Evolutionary conservation across 345 rosid species (phyloP), one percentile per base, ranked within the genome.

Genomic region (Citrus trifoliata): DNA sequence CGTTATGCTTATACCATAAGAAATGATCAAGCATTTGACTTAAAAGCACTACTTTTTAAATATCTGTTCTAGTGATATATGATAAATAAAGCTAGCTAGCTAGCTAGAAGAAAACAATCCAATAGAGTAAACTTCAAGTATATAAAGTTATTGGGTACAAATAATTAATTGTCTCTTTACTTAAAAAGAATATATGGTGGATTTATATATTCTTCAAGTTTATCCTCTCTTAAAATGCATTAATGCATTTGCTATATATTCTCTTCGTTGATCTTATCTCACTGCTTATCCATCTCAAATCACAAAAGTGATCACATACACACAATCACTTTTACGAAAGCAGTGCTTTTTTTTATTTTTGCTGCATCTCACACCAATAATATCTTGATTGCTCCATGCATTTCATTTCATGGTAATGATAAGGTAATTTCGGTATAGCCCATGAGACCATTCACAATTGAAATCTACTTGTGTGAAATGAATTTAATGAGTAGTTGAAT

Each of bases 391-490:
- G 46, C 40, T 30, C 28, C 70, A 21, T 42, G 78, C 78, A 10
- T 42, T 42, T 35, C 40, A 37, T 73, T 19, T 62, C 76, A 42
- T 30, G 18, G 19, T 60, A 75, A 63, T 63, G 70, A 46, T n/a
- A 27, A 27, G 27, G 42, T 28, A 4, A 59, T 61, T 4, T 55
- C 21, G 32, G 35, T 3, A 38, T 10, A 60, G 58, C 25, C 68
- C 35, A 70, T 30, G 62, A 66, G 85, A 77, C 75, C 76, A 37
- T 37, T 37, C 40, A 37, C 40, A 37, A 76, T 37, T 83, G 82
- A 81, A 83, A 83, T 78, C 78, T 77, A 79, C 80, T 79, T 70
- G 69, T 79, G 72, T 55, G 65, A 56, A 24, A 35, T 71, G 74
- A 74, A 71, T 21, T 59, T 8, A 25, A 30, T 70, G 70, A 67